Evolutionary conservation across 495 filamentous ascomycete genomes (phyloP), one percentile per base, ranked within the genome.

Genomic region (Jackrogersella minutella): DNA sequence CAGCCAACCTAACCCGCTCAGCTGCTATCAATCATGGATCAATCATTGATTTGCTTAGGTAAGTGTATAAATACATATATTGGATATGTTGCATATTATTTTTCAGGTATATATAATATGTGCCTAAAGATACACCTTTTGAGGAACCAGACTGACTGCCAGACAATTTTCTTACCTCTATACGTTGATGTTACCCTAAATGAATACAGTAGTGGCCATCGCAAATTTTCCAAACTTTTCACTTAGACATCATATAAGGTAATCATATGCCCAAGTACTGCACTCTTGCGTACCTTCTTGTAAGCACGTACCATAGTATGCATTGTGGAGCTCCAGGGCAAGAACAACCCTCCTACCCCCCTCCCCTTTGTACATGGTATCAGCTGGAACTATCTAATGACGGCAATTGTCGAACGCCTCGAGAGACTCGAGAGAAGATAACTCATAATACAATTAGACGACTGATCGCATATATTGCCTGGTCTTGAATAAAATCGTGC

Each of bases 261-360:
- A n/a, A n/a, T 4, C 11, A 30, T 8, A 30, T 30, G n/a, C 34
- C 16, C 13, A 55, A 41, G 22, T 41, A 41, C 22, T 9, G n/a
- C 33, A 39, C 31, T 54, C 24, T 44, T 44, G n/a, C 39, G n/a
- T n/a, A n/a, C n/a, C n/a, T n/a, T n/a, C n/a, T n/a, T 13, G 17
- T 40, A 17, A 16, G 8, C 8, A 40, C n/a, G 21, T 41, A 19
- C 9, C 6, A 14, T 17, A 8, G n/a, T 41, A 17, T 41, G 4
- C 16, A 41, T 3, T 17, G 55, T 44, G 55, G 41, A 36, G 54
- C 40, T 34, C 36, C 31, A 59, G 43, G 57, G 57, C 57, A 60
- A 51, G 46, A 61, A 58, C 19, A 10, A 41, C 39, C 16, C 21
- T 17, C 13, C 3, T 30, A 30, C 28, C 28, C 28, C 28, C 8